Conservation (phyloP, 139 green algal genomes). For the Dunaliella sp. region DNA sequence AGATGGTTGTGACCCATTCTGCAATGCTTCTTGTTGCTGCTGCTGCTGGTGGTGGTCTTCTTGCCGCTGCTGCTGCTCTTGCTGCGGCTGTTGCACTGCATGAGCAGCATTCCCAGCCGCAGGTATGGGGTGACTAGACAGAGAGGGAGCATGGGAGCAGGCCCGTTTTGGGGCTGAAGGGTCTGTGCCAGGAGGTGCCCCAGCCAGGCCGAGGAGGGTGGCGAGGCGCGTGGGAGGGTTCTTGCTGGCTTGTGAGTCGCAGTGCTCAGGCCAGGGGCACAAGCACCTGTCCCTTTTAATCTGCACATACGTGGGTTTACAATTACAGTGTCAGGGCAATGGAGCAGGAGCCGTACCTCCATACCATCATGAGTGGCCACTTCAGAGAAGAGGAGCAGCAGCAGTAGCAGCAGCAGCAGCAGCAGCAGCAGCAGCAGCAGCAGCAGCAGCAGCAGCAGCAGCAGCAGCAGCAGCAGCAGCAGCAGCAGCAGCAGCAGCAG, state of each 20-base stretch:
- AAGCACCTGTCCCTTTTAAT: slow-evolving; percentile 51
- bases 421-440: neutral
- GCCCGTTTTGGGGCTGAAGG: slow-evolving; percentile 13
- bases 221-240: slow-evolving; percentile 69
- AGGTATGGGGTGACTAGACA: too few relatives aligned
- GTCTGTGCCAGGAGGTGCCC: slow-evolving; percentile 20
- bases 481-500: neutral
- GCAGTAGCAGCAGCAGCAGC: neutral
- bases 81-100: slow-evolving; percentile 24
- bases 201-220: slow-evolving; percentile 11
- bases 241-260: slow-evolving; percentile 80
- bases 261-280: slow-evolving; percentile 80
- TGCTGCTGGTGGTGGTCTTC: too few relatives aligned
- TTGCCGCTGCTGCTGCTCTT: slow-evolving; percentile 27
- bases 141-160: too few relatives aligned
- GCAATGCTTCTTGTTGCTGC: too few relatives aligned
- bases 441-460: neutral
- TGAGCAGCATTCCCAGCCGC: too few relatives aligned
- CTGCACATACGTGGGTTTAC: too few relatives aligned
- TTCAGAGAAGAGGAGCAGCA: too few relatives aligned
- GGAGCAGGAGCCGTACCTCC: too few relatives aligned
- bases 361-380: too few relatives aligned
- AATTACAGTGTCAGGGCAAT: too few relatives aligned
- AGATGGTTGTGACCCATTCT: too few relatives aligned
- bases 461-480: neutral